Evolutionary conservation across 2,329 filamentous ascomycete genomes (phyloP), one percentile per base, ranked within the genome.

Genomic region (Fusarium lateritium): DNA sequence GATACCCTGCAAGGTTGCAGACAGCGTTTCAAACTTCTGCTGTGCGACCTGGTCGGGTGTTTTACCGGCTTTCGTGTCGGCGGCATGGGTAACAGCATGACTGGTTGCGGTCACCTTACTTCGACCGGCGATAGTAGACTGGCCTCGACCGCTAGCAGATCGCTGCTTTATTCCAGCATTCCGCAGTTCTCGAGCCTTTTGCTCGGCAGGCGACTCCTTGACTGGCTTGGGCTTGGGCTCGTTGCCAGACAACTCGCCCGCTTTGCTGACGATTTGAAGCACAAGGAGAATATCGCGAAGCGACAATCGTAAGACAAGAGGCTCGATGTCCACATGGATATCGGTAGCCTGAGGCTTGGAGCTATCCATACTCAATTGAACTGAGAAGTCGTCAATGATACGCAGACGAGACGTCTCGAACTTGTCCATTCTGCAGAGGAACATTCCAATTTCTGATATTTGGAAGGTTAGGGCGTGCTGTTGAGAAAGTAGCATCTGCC

Each of bases 401-500:
- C 96, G 90, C 46, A 99, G 85, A 38, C 94, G 89, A 40, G 91
- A 94, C 5, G 92, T 94, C 72, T 99, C 95, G 72, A 98, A 98
- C 67, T 91, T 93, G 79, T 99, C 97, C 96, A 99, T 99, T 14
- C 96, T 92, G 77, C 97, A 99, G 33, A 99, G 81, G 78, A 98
- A 99, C 96, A 99, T 99, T 72, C 96, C 96, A 54, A 98, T 88
- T 76, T 98, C 91, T 9, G 94, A 94, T 4, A 99, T 89, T 76
- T 99, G 95, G 76, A 99, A 87, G 1, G 96, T 98, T 72, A 97
- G 87, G 10, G 95, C 93, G 81, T 98, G 94, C 78, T 99, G 97
- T 74, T 97, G 92, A 3, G 95, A 97, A 13, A 98, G 86, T 3
- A 98, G 85, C 14, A 98, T 89, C 78, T 99, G 94, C 77, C 98